Evolutionary conservation across 139 green algal genomes (phyloP).

Genomic region (Gonium pectorale): DNA sequence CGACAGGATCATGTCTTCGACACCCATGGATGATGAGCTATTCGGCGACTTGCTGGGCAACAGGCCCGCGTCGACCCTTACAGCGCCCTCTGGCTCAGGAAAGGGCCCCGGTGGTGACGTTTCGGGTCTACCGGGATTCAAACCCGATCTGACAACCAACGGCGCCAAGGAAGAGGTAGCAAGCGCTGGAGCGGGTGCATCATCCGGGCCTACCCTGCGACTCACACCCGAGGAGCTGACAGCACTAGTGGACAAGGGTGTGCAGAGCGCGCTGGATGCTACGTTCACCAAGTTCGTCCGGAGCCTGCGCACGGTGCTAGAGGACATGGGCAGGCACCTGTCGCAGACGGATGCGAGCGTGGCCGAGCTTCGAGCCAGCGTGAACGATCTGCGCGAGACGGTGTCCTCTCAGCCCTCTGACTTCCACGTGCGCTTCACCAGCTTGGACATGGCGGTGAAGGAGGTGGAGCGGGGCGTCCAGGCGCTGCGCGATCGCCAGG

Average conservation of each 20-base stretch:
- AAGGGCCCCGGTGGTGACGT: background rate
- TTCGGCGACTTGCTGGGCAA: slow-evolving; percentile 47
- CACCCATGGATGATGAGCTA: slow-evolving; percentile 32
- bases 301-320: slow-evolving; percentile 68
- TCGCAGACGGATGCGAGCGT: slow-evolving; percentile 30
- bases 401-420: slow-evolving; percentile 39
- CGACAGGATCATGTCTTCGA: too few species aligned
- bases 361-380: slow-evolving; percentile 38
- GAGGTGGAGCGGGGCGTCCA: slow-evolving; percentile 75
- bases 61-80: too few species aligned
- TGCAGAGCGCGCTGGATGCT: slow-evolving; percentile 56
- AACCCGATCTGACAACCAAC: background rate
- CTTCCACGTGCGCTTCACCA: slow-evolving; percentile 30
- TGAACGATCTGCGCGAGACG: slow-evolving; percentile 53
- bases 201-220: background rate
- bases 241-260: slow-evolving; percentile 33
- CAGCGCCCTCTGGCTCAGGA: background rate
- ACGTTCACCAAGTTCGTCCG: slow-evolving; percentile 70
- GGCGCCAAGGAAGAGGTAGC: background rate
- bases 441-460: slow-evolving; percentile 64
- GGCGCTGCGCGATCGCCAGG: slow-evolving; percentile 67
- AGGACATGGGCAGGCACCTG: slow-evolving; percentile 61
- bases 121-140: too few species aligned
- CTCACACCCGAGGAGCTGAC: slow-evolving; percentile 56
- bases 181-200: background rate